Percentiles rank a stretch among this genome's conserved stretches.
Evolutionary conservation across 768 basidiomycete genomes (phyloP).

Genomic region (Hericium erinaceus): DNA sequence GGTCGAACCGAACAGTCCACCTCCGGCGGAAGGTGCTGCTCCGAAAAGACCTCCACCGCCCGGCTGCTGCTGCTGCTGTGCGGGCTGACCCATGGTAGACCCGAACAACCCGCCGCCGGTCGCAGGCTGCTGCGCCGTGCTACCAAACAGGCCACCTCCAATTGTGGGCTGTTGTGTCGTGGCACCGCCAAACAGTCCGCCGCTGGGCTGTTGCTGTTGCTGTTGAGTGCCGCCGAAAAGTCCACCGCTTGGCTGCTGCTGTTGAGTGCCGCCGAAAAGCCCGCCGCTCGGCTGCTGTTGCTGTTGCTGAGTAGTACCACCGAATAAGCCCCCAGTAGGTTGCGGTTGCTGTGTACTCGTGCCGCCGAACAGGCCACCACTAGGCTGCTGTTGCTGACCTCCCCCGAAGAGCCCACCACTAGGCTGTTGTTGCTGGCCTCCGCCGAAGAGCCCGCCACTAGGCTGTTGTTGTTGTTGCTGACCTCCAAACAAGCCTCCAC

Average conservation of each 20-base stretch:
- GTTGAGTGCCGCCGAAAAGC: background rate
- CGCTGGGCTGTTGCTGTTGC: background rate
- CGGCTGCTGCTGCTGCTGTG: background rate
- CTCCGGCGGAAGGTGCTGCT: conserved; percentile 6
- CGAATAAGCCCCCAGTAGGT: conserved; percentile 16
- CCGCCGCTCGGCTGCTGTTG: background rate
- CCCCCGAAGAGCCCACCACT: conserved; percentile 16
- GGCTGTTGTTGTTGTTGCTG: background rate
- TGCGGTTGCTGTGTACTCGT: conserved; percentile 9
- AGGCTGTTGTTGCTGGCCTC: conserved; percentile 7
- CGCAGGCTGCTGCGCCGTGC: conserved; percentile 1
- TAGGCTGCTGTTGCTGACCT: conserved; percentile 9
- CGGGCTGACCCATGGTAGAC: conserved; percentile 4
- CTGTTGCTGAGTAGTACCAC: conserved; percentile 1
- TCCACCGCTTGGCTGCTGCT: conserved; percentile 12
- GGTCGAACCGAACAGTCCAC: conserved; percentile 2
- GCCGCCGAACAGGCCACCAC: conserved; percentile 23
- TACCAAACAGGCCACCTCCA: conserved; percentile 14
- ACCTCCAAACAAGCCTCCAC: background rate
- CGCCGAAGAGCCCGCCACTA: background rate
- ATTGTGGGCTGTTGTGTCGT: conserved; percentile 2
- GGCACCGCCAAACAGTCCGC: conserved; percentile 1
- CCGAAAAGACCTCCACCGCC: conserved; percentile 17
- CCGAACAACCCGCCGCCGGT: conserved; percentile 19
- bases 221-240: conserved; percentile 7